A percentile compares a stretch with the other conserved stretches of the same genome.
These are phyloP conservation scores for Myxozyma sirexii DNA, from an alignment of 805 yeast species.

Conservation along the genomic window DNA sequence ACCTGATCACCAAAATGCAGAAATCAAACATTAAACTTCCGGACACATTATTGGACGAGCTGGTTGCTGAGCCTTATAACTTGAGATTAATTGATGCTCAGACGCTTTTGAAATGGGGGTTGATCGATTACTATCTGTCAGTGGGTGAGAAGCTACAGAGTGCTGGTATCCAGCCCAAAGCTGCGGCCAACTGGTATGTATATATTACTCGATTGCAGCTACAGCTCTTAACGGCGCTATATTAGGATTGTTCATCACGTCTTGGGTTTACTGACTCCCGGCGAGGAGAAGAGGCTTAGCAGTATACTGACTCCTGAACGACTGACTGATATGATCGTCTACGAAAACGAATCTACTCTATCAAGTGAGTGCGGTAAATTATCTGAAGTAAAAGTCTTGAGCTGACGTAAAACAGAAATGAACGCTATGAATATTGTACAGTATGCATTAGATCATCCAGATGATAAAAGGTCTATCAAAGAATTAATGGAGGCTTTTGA, in stretches of 20 bases:
- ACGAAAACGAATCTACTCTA: constrained; percentile 53
- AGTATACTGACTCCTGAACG: constrained; percentile 46
- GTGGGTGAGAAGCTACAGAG: constrained; percentile 44
- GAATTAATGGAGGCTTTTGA: constrained; percentile 56
- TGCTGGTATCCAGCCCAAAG: constrained; percentile 33
- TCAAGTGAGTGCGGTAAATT: constrained; percentile 55
- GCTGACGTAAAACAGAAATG: constrained; percentile 44
- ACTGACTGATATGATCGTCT: constrained; percentile 57
- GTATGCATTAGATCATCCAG: constrained; percentile 48
- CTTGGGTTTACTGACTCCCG: constrained; percentile 62
- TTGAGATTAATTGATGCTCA: constrained; percentile 75
- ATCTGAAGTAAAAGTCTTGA: background rate
- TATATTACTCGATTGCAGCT: too few species aligned
- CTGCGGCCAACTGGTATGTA: constrained; percentile 46
- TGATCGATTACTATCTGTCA: constrained; percentile 57
- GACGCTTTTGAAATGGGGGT: constrained; percentile 56
- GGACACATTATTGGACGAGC: constrained; percentile 54
- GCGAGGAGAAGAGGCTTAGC: constrained; percentile 43
- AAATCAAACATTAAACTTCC: constrained; percentile 57
- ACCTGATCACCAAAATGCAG: constrained; percentile 39
- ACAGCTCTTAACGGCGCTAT: constrained; percentile 32
- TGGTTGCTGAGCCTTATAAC: constrained; percentile 55
- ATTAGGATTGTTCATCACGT: constrained; percentile 86
- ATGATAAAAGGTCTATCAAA: constrained; percentile 41
- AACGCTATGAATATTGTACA: constrained; percentile 58